A percentile compares a stretch with the other conserved stretches of the same genome.
Conservation (phyloP, 1,139 yeast genomes). For the Debaryomyces fabryi region DNA sequence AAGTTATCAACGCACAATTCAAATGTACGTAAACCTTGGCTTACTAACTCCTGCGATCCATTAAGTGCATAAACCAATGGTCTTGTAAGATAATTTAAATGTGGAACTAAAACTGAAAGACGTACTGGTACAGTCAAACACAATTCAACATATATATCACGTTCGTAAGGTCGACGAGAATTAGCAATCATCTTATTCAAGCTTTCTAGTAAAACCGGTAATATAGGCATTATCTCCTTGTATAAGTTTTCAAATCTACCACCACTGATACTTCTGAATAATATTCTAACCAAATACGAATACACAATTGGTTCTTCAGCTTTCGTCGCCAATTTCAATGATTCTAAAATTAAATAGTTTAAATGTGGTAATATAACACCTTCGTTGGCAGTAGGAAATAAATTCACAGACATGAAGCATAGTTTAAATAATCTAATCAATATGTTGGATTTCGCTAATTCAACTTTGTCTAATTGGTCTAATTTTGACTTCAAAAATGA, state of each 20-base stretch:
- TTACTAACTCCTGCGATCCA: conserved; percentile 87
- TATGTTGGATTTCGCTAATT: conserved; percentile 76
- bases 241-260: conserved; percentile 91
- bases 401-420: conserved; percentile 93
- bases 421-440: conserved; percentile 84
- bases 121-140: conserved; percentile 96
- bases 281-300: conserved; percentile 82
- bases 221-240: conserved; percentile 87
- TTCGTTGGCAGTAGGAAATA: conserved; percentile 88
- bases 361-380: conserved; percentile 84
- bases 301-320: conserved; percentile 92
- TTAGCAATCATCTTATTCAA: conserved; percentile 80
- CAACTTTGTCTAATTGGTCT: conserved; percentile 79
- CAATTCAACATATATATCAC: conserved; percentile 91
- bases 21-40: conserved; percentile 90
- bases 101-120: conserved; percentile 90
- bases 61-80: conserved; percentile 90
- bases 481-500: conserved; percentile 74
- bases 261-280: conserved; percentile 94
- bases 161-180: conserved; percentile 85
- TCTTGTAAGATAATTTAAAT: conserved; percentile 80
- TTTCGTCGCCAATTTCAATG: conserved; percentile 78
- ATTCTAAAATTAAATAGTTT: conserved; percentile 77
- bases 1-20: conserved; percentile 97
- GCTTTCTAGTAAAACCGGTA: conserved; percentile 84